These are phyloP conservation scores for Penicillium herquei DNA, from an alignment of 495 filamentous ascomycete genomes.

Conservation along the genomic window DNA sequence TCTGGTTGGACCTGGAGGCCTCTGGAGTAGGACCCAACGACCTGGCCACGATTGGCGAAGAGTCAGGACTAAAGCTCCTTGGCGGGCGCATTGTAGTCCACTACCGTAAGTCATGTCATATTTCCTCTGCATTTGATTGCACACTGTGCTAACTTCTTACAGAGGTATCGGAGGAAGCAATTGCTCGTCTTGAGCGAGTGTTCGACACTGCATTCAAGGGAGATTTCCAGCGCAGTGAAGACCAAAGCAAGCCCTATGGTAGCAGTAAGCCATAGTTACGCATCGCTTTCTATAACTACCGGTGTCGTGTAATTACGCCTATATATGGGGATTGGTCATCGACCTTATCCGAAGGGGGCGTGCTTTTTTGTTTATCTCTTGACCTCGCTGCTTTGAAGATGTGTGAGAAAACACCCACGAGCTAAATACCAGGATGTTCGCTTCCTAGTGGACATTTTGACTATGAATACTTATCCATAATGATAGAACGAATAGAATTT, in stretches of 20 bases:
- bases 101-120: conserved; percentile 39
- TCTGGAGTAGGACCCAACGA: conserved; percentile 45
- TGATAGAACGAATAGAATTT: too few relatives aligned
- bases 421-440: too few relatives aligned
- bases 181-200: conserved; percentile 38
- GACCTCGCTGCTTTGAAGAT: neutral
- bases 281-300: neutral
- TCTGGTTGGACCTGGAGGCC: conserved; percentile 77
- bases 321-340: too few relatives aligned
- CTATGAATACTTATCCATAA: too few relatives aligned
- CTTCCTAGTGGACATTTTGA: too few relatives aligned
- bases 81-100: conserved; percentile 44
- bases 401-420: neutral
- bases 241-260: conserved; percentile 41
- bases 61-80: conserved; percentile 38
- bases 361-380: neutral
- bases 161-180: conserved; percentile 48
- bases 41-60: conserved; percentile 35
- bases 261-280: conserved; percentile 15
- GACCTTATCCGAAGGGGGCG: too few relatives aligned
- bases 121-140: neutral
- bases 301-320: neutral
- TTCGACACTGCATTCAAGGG: conserved; percentile 42
- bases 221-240: conserved; percentile 33
- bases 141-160: conserved; percentile 25